Conservation (phyloP, 192 early-diverging fungal species). For the Glomus cerebriforme region DNA sequence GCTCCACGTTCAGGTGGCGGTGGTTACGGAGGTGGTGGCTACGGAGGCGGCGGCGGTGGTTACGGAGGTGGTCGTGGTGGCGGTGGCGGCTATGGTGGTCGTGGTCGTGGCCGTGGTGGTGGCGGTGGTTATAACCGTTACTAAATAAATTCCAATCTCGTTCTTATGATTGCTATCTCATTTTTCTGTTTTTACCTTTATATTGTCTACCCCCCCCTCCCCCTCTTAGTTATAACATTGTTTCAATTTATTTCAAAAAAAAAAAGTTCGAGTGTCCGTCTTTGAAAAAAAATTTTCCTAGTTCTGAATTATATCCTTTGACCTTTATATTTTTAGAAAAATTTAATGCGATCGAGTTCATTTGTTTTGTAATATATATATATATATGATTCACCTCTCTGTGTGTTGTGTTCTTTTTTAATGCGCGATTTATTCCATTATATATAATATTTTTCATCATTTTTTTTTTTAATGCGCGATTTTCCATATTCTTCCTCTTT, state of each 20-base stretch:
- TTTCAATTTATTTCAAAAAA: conserved; percentile 18
- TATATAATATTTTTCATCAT: not conserved
- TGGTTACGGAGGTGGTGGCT: conserved; percentile 39
- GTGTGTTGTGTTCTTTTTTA: conserved; percentile 3
- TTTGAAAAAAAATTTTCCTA: conserved; percentile 11
- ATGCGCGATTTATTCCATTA: not conserved
- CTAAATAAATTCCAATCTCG: conserved; percentile 21
- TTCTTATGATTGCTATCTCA: not conserved
- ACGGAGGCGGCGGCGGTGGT: conserved; percentile 41
- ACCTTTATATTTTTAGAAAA: not conserved
- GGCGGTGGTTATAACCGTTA: conserved; percentile 36
- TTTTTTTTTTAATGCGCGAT: no score
- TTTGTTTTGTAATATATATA: not conserved
- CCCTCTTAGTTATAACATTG: conserved; percentile 21
- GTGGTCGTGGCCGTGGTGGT: conserved; percentile 38
- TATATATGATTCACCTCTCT: not conserved
- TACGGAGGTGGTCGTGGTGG: conserved; percentile 34
- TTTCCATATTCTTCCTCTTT: not conserved
- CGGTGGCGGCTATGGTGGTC: conserved; percentile 40
- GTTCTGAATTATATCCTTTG: not conserved
- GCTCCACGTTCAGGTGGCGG: conserved; percentile 31
- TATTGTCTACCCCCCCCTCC: no score
- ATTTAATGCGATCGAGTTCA: conserved; percentile 15
- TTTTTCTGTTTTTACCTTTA: not conserved
- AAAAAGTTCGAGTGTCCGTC: conserved; percentile 26